Evolutionary conservation across 768 basidiomycete species (phyloP), one percentile per base, ranked within the genome.

Genomic region (Calocybe indica): DNA sequence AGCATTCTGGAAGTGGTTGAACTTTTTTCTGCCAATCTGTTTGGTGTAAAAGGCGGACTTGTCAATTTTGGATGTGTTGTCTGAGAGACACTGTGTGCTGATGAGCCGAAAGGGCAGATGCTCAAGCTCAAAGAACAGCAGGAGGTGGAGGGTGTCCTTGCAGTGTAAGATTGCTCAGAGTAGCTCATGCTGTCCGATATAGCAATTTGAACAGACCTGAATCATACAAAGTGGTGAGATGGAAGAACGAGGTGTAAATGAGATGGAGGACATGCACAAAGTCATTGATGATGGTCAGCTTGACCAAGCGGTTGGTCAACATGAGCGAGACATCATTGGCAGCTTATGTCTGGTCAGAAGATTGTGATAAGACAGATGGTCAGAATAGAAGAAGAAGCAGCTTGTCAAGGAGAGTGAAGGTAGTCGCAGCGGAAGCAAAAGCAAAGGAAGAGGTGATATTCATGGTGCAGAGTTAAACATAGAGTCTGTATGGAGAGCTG

Each of bases 51-150:
- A 79, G 6, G 70, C 66, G 13, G 58, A 49, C 51, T 69, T 73
- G 33, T 71, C 61, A 15, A 75, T 56, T 49, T 70, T 68, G 43
- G 67, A 67, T 34, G 61, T 49, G 43, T 65, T 61, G 14, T 71
- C 65, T 7, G 66, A 58, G 22, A 80, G 60, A 38, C 68, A 51
- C 29, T 58, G 62, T 5, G 61, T 58, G 52, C 57, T 66, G 30
- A 78, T 69, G 45, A 80, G 70, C 6, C 72, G 66, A 64, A 75
- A 79, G 5, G 78, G 77, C 53, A 76, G 61, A 51, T 76, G 76
- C 54, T 77, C 74, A 48, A 79, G 57, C 51, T 80, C 68, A 59
- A 79, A 78, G 3, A 65, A 58, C 38, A 80, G 55, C 12, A 75
- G 75, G 5, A 78, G 72, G 33, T 71, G 57, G 8, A 76, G 64